Conservation (phyloP, 306 rosid species). For the Inga oerstediana region DNA sequence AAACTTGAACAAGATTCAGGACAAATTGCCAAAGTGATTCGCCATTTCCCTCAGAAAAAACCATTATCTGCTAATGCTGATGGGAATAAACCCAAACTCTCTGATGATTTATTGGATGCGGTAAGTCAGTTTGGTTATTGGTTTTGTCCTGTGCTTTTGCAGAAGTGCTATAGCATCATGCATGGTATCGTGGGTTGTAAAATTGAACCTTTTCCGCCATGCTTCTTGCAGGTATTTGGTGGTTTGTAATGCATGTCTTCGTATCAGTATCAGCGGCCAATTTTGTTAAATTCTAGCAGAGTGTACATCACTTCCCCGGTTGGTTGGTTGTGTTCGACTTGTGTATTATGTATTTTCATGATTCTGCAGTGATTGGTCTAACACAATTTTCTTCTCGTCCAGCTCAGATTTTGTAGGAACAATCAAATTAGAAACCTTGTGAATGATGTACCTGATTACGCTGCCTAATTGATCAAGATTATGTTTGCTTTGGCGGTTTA, state of each 20-base stretch:
- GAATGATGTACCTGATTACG: constrained; percentile 2
- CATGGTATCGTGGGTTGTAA: background rate
- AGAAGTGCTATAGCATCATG: background rate
- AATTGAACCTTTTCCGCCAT: constrained; percentile 10
- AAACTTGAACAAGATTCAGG: constrained; percentile 55
- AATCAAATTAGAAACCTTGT: background rate
- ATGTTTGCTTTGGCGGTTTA: background rate
- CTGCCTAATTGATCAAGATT: background rate
- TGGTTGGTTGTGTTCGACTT: background rate
- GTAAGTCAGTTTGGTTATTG: constrained; percentile 48
- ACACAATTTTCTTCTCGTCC: background rate
- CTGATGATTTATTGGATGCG: constrained; percentile 63
- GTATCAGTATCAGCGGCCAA: background rate
- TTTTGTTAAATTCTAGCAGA: background rate
- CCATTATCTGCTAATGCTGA: constrained; percentile 49
- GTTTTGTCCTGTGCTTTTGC: background rate
- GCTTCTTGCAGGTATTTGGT: constrained; percentile 70
- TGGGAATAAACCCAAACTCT: constrained; percentile 47
- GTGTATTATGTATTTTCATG: background rate
- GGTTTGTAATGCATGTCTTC: constrained; percentile 43
- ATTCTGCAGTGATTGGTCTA: constrained; percentile 2
- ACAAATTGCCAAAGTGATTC: constrained; percentile 50
- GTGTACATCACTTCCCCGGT: background rate
- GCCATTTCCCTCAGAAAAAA: constrained; percentile 72
- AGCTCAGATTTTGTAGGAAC: constrained; percentile 16